A percentile compares a stretch with the other conserved stretches of the same genome.
Evolutionary conservation across 108 stramenopile species (phyloP).

Genomic region (Skeletonema grethae): DNA sequence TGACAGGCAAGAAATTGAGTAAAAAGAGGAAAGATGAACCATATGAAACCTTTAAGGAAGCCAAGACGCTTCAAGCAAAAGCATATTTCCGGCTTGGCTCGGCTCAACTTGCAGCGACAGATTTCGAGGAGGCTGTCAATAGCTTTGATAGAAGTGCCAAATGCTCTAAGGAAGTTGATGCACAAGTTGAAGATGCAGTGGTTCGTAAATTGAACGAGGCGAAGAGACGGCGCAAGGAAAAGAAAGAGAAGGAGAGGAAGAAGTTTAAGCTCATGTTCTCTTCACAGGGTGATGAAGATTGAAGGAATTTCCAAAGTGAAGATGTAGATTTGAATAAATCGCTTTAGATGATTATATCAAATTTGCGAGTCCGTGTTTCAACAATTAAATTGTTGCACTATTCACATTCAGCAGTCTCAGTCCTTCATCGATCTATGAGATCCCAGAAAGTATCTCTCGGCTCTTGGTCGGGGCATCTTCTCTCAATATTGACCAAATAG

Average conservation of each 20-base stretch:
- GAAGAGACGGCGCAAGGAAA: constrained; percentile 46
- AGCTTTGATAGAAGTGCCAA: constrained; percentile 59
- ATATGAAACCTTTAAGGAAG: constrained; percentile 49
- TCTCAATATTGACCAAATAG: too few species aligned
- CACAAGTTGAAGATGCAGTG: constrained; percentile 56
- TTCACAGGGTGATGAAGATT: constrained; percentile 20
- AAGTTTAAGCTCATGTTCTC: constrained; percentile 68
- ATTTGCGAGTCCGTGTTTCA: too few species aligned
- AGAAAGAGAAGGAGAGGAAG: constrained; percentile 57
- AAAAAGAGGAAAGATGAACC: constrained; percentile 46
- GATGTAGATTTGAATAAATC: too few species aligned
- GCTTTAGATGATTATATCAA: too few species aligned
- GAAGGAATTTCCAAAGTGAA: too few species aligned
- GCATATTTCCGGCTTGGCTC: constrained; percentile 82
- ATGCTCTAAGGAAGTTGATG: constrained; percentile 35
- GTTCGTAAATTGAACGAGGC: constrained; percentile 67
- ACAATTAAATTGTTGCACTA: too few species aligned
- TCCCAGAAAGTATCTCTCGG: too few species aligned
- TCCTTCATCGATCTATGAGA: too few species aligned
- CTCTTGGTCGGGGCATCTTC: too few species aligned
- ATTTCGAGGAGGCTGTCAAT: constrained; percentile 58
- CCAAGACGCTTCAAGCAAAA: constrained; percentile 70
- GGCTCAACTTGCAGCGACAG: constrained; percentile 54
- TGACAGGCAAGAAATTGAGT: constrained; percentile 39
- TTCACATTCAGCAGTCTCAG: too few species aligned